phyloP scores from a whole-genome alignment of 148 eudicot genomes.

The Rhododendron kiyosumense region DNA sequence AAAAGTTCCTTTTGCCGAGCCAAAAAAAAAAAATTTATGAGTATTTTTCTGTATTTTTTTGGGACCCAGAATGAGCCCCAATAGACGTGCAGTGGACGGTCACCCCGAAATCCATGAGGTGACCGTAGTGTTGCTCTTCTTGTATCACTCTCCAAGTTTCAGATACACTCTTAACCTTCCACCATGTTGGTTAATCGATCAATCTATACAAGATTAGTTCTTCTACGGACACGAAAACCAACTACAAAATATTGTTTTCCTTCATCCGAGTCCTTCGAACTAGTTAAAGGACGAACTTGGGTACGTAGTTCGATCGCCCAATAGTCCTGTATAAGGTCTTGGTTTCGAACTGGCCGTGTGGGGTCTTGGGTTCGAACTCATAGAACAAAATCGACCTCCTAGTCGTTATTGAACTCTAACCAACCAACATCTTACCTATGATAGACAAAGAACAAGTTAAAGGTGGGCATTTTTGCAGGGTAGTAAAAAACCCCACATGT shows the following conservation, averaged over 20 bases:
- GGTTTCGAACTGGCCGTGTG: not conserved
- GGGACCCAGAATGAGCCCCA: too few relatives aligned
- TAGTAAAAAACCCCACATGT: not conserved
- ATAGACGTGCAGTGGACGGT: too few relatives aligned
- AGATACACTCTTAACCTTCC: not conserved
- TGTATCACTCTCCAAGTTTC: not conserved
- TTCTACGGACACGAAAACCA: not conserved
- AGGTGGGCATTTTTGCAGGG: not conserved
- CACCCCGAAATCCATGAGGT: too few relatives aligned
- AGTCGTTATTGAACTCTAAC: not conserved
- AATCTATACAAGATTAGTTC: not conserved
- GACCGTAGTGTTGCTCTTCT: too few relatives aligned
- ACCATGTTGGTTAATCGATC: not conserved
- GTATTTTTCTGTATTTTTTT: too few relatives aligned
- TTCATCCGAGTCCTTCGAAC: not conserved
- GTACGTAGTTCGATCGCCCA: not conserved
- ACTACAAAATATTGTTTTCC: not conserved
- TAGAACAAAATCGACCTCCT: not conserved
- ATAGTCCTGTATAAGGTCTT: not conserved
- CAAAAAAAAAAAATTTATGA: too few relatives aligned
- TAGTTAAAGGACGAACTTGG: not conserved
- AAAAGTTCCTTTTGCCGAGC: too few relatives aligned
- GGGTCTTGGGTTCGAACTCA: not conserved
- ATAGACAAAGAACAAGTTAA: not conserved
- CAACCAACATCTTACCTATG: not conserved